These are phyloP conservation scores for Trifolium repens DNA, from an alignment of 306 rosid species.

Conservation along the genomic window DNA sequence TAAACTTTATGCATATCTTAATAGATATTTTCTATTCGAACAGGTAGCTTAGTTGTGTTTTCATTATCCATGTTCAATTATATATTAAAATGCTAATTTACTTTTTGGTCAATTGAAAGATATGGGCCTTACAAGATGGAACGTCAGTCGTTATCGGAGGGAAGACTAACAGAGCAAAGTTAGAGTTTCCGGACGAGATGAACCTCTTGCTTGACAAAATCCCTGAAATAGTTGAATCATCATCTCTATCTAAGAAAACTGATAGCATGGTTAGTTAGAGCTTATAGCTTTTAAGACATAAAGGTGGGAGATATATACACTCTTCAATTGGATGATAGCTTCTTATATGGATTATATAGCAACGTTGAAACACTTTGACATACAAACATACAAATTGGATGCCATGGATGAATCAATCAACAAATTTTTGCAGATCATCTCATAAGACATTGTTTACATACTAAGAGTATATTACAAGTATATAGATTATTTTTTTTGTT, in stretches of 20 bases:
- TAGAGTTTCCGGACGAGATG: slow-evolving; percentile 87
- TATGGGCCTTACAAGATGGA: slow-evolving; percentile 97
- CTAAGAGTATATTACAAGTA: slow-evolving; percentile 37
- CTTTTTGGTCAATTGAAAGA: slow-evolving; percentile 55
- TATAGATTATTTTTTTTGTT: background rate
- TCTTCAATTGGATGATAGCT: slow-evolving; percentile 38
- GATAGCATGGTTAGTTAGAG: slow-evolving; percentile 57
- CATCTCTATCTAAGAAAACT: slow-evolving; percentile 52
- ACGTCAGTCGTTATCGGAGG: slow-evolving; percentile 80
- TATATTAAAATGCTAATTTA: slow-evolving; percentile 23
- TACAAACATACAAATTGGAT: slow-evolving; percentile 18
- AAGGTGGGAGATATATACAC: slow-evolving; percentile 32
- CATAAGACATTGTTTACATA: slow-evolving; percentile 9
- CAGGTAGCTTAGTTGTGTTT: slow-evolving; percentile 12
- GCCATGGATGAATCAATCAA: background rate
- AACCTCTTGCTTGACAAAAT: slow-evolving; percentile 75
- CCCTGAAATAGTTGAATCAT: slow-evolving; percentile 77
- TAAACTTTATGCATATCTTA: too few species aligned
- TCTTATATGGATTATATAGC: slow-evolving; percentile 25
- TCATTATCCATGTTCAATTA: slow-evolving; percentile 21
- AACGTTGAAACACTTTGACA: slow-evolving; percentile 26
- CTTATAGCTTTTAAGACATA: slow-evolving; percentile 38
- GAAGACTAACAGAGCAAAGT: slow-evolving; percentile 85
- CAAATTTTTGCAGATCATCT: slow-evolving; percentile 27
- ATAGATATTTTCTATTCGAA: too few species aligned